These are phyloP conservation scores for Macrotyloma uniflorum DNA, from an alignment of 306 rosid species.

Conservation along the genomic window DNA sequence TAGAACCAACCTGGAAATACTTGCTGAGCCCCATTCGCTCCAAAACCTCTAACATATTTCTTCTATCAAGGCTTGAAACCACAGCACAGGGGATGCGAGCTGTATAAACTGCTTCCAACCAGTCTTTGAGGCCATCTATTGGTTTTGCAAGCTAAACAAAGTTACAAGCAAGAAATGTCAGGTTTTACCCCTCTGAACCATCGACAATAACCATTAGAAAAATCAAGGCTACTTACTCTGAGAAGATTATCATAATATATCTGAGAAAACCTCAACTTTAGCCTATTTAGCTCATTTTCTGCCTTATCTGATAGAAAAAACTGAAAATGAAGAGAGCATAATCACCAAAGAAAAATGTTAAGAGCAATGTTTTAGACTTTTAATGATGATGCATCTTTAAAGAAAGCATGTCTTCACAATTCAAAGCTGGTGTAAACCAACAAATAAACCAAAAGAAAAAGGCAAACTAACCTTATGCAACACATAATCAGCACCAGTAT, in stretches of 20 bases:
- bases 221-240: constrained; percentile 55
- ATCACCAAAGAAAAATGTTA: constrained; percentile 31
- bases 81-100: constrained; percentile 95
- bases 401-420: constrained; percentile 20
- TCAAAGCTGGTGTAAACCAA: constrained; percentile 1
- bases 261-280: constrained; percentile 80
- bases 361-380: constrained; percentile 1
- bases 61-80: constrained; percentile 93
- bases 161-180: constrained; percentile 15
- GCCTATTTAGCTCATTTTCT: constrained; percentile 65
- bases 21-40: constrained; percentile 76
- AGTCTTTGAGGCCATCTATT: constrained; percentile 79
- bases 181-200: constrained; percentile 21
- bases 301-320: constrained; percentile 60
- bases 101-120: constrained; percentile 90
- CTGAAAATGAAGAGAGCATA: constrained; percentile 55
- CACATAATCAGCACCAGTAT: constrained; percentile 78
- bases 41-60: constrained; percentile 71
- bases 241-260: constrained; percentile 80
- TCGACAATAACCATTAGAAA: constrained; percentile 10
- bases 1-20: constrained; percentile 81
- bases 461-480: constrained; percentile 64
- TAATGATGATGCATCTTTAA: constrained; percentile 11
- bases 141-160: constrained; percentile 72
- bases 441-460: constrained; percentile 17